A percentile compares a stretch with the other conserved stretches of the same genome.
These are phyloP conservation scores for Vitis rotundifolia DNA, from an alignment of 164 flowering plant genomes.

Conservation along the genomic window DNA sequence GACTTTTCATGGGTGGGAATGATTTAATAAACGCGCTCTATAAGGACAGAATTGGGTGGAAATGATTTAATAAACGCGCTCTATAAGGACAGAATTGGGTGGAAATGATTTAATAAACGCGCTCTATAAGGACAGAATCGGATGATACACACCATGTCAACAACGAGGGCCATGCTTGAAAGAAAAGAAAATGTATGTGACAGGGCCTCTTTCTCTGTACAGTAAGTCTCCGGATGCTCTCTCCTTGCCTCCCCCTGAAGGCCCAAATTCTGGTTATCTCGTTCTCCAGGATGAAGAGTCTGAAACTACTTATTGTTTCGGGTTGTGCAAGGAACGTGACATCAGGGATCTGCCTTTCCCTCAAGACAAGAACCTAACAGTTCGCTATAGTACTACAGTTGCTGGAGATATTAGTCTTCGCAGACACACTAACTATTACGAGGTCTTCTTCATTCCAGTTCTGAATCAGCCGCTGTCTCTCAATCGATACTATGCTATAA, in stretches of 20 bases:
- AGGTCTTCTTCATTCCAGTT: conserved; percentile 49
- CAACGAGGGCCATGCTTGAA: too few species aligned
- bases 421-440: not conserved
- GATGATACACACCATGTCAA: too few species aligned
- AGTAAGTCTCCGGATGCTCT: conserved; percentile 26
- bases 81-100: too few species aligned
- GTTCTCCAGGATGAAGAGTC: conserved; percentile 51
- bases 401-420: not conserved
- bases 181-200: conserved; percentile 47
- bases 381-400: not conserved
- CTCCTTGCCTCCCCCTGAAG: conserved; percentile 44
- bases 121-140: too few species aligned
- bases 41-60: too few species aligned
- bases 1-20: too few species aligned
- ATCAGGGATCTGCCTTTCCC: conserved; percentile 49
- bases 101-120: too few species aligned
- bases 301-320: conserved; percentile 38
- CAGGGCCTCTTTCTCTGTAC: conserved; percentile 53
- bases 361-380: conserved; percentile 42
- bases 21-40: too few species aligned
- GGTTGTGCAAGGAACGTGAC: conserved; percentile 18
- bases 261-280: conserved; percentile 55
- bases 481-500: conserved; percentile 52
- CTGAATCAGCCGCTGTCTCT: conserved; percentile 55
- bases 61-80: too few species aligned